Percentiles rank a stretch among this genome's conserved stretches.
phyloP scores from a whole-genome alignment of 2,329 filamentous ascomycete species.

The Fusarium scirpi region DNA sequence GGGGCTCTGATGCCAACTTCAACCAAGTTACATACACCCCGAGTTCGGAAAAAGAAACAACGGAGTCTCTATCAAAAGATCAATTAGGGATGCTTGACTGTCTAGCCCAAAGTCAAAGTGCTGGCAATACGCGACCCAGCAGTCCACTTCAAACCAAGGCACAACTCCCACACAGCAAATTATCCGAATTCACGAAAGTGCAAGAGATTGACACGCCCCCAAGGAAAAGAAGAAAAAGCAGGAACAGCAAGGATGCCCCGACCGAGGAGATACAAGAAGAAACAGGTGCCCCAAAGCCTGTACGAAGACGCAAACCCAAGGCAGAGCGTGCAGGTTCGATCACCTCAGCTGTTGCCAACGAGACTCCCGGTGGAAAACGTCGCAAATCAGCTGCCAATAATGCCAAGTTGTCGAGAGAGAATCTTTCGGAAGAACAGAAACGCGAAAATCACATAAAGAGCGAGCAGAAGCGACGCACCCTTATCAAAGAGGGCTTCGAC shows the following conservation, averaged over 20 bases:
- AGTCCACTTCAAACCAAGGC: conserved; percentile 59
- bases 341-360: conserved; percentile 52
- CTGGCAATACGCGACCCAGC: conserved; percentile 68
- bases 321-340: conserved; percentile 51
- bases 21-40: conserved; percentile 68
- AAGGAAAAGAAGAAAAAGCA: conserved; percentile 68
- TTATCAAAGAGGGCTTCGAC: conserved; percentile 86
- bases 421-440: conserved; percentile 85
- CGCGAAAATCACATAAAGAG: conserved; percentile 88
- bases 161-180: conserved; percentile 24
- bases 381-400: conserved; percentile 61
- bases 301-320: conserved; percentile 63
- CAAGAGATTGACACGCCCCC: conserved; percentile 58
- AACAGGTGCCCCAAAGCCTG: conserved; percentile 46
- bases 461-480: conserved; percentile 85
- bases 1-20: conserved; percentile 78
- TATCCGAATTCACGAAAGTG: conserved; percentile 48
- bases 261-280: conserved; percentile 59
- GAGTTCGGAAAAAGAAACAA: conserved; percentile 66
- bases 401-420: conserved; percentile 69
- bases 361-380: conserved; percentile 58
- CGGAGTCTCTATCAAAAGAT: conserved; percentile 66
- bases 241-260: conserved; percentile 56
- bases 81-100: conserved; percentile 69
- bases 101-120: conserved; percentile 68